Percentiles rank a stretch among this genome's conserved stretches.
Evolutionary conservation across 768 basidiomycete species (phyloP).

Genomic region (Leccinum disarticulatum): DNA sequence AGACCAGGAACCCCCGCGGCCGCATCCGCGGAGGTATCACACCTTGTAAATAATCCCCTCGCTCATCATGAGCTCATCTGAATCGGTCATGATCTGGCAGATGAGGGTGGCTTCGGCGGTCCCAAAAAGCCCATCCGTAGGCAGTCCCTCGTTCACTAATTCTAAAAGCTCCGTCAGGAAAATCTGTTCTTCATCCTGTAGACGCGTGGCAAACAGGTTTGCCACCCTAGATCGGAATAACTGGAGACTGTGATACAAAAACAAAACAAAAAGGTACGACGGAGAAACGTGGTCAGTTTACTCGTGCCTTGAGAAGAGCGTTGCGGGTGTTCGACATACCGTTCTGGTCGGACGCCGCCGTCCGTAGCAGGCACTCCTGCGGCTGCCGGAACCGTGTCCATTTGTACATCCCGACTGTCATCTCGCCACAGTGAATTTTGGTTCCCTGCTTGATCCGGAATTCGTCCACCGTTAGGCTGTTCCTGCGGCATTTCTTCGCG

Average conservation of each 20-base stretch:
- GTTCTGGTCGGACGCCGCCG: constrained; percentile 50
- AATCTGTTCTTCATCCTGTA: constrained; percentile 77
- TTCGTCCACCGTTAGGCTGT: constrained; percentile 23
- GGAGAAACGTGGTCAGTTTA: constrained; percentile 1
- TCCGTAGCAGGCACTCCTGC: constrained; percentile 38
- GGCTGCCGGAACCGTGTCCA: constrained; percentile 49
- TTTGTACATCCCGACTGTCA: constrained; percentile 63
- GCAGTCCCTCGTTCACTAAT: constrained; percentile 74
- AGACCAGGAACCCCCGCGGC: background rate
- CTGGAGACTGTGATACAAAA: constrained; percentile 36
- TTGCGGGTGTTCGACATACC: constrained; percentile 45
- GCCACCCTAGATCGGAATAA: constrained; percentile 82
- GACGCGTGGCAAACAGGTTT: constrained; percentile 59
- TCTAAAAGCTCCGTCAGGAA: constrained; percentile 69
- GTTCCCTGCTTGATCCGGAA: constrained; percentile 31
- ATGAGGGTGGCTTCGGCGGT: constrained; percentile 76
- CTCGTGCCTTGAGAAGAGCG: background rate
- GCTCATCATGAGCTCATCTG: constrained; percentile 78
- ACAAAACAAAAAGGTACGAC: background rate
- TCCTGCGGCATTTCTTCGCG: constrained; percentile 52
- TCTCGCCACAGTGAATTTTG: constrained; percentile 67
- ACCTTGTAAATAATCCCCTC: constrained; percentile 87
- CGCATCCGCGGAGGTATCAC: constrained; percentile 32
- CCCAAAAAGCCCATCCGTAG: constrained; percentile 69
- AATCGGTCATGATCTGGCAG: constrained; percentile 72